Evolutionary conservation across 2,329 filamentous ascomycete species (phyloP).

Genomic region (Xylaria digitata): DNA sequence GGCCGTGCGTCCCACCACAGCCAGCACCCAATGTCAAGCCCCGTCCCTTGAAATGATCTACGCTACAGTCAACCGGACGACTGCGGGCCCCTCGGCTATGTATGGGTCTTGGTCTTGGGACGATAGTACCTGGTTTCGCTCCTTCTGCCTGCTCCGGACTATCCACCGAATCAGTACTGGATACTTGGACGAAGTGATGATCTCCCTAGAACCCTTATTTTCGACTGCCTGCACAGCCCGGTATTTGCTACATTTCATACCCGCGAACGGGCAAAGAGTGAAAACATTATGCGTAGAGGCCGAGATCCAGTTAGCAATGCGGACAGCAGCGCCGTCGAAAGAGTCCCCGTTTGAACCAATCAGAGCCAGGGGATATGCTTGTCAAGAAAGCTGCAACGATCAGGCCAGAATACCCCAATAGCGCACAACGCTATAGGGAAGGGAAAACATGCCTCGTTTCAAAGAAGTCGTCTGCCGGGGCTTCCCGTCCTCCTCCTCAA

Average conservation of each 20-base stretch:
- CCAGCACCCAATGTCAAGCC: constrained; percentile 30
- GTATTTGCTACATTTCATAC: not conserved
- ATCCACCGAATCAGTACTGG: not conserved
- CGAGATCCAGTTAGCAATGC: constrained; percentile 6
- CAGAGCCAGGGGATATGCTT: not conserved
- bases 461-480: constrained; percentile 11
- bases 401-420: constrained; percentile 22
- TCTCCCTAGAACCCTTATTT: constrained; percentile 10
- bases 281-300: constrained; percentile 1
- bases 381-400: constrained; percentile 6
- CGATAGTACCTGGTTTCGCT: constrained; percentile 30
- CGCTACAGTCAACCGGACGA: constrained; percentile 28
- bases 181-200: constrained; percentile 15
- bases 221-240: constrained; percentile 3
- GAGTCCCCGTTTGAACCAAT: constrained; percentile 8
- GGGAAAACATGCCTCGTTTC: constrained; percentile 26
- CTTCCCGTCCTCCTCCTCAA: constrained; percentile 10
- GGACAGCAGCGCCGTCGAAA: not conserved
- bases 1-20: constrained; percentile 36
- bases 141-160: constrained; percentile 1
- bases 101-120: constrained; percentile 33
- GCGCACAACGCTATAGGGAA: constrained; percentile 5
- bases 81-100: constrained; percentile 33
- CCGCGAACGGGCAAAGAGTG: not conserved
- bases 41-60: constrained; percentile 32